Percentiles rank a stretch among this genome's conserved stretches.
phyloP scores from a whole-genome alignment of 176 grass and related monocot genomes.

The Themeda triandra region DNA sequence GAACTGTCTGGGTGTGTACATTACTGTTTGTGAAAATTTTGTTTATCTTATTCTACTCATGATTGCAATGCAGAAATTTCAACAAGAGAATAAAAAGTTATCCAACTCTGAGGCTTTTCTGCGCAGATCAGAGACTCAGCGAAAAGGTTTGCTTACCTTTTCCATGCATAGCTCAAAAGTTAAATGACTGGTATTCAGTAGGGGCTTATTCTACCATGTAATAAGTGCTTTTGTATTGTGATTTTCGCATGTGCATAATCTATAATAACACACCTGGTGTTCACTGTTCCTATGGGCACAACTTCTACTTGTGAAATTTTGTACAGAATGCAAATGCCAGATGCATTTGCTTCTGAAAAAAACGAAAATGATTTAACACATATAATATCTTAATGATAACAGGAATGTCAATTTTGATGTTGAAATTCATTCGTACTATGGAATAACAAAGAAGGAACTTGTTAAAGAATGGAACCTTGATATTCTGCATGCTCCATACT shows the following conservation, averaged over 20 bases:
- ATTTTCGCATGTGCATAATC: background rate
- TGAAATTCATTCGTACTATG: background rate
- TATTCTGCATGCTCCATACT: constrained; percentile 2
- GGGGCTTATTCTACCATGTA: background rate
- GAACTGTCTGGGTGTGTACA: background rate
- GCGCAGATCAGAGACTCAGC: constrained; percentile 84
- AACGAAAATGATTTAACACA: background rate
- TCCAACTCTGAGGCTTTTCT: constrained; percentile 79
- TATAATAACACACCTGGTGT: background rate
- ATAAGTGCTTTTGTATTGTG: background rate
- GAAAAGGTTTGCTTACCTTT: constrained; percentile 61
- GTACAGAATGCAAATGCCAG: background rate
- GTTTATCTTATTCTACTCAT: constrained; percentile 5
- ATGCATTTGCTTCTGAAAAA: background rate
- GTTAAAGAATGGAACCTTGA: background rate
- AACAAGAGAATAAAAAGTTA: constrained; percentile 77
- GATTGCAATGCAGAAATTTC: constrained; percentile 81
- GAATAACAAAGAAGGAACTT: background rate
- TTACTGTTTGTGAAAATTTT: background rate
- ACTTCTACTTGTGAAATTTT: background rate
- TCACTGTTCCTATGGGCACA: background rate
- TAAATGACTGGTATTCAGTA: background rate
- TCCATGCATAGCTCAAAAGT: background rate
- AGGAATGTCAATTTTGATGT: background rate
- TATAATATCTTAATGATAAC: background rate